phyloP scores from a whole-genome alignment of 305 asterid genomes.

The Lippia alba region DNA sequence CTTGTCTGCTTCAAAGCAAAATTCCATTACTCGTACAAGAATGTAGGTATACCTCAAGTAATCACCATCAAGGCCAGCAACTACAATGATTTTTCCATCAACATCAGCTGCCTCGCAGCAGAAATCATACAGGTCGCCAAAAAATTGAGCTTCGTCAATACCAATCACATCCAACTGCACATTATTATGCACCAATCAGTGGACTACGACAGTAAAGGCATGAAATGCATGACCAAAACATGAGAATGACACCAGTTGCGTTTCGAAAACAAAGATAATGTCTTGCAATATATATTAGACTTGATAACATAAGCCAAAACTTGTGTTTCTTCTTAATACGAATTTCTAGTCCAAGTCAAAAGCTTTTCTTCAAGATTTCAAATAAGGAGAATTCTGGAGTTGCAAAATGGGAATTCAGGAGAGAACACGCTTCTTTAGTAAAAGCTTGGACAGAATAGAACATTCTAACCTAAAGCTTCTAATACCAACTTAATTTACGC shows the following conservation, averaged over 20 bases:
- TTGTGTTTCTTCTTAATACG: background rate
- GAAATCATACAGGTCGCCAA: constrained; percentile 82
- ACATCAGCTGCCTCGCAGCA: constrained; percentile 81
- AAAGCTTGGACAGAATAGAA: too few species aligned
- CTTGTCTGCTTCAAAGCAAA: background rate
- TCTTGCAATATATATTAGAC: too few species aligned
- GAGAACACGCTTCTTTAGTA: too few species aligned
- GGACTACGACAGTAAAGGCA: too few species aligned
- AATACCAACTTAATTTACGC: too few species aligned
- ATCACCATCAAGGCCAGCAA: constrained; percentile 98
- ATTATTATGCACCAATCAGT: constrained; percentile 23
- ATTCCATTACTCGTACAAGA: background rate
- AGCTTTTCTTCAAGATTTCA: background rate
- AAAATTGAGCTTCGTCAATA: constrained; percentile 88
- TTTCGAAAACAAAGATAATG: background rate
- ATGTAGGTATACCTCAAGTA: constrained; percentile 60
- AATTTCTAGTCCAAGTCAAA: too few species aligned
- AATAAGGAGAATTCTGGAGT: too few species aligned
- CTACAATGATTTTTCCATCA: constrained; percentile 69
- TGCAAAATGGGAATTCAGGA: too few species aligned
- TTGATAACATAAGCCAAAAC: background rate
- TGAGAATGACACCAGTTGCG: background rate
- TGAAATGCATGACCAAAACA: too few species aligned
- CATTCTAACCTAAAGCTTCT: too few species aligned
- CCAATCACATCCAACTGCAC: constrained; percentile 88